Percentiles rank a stretch among this genome's conserved stretches.
These are phyloP conservation scores for Viola odorata DNA, from an alignment of 345 rosid genomes.

Conservation along the genomic window DNA sequence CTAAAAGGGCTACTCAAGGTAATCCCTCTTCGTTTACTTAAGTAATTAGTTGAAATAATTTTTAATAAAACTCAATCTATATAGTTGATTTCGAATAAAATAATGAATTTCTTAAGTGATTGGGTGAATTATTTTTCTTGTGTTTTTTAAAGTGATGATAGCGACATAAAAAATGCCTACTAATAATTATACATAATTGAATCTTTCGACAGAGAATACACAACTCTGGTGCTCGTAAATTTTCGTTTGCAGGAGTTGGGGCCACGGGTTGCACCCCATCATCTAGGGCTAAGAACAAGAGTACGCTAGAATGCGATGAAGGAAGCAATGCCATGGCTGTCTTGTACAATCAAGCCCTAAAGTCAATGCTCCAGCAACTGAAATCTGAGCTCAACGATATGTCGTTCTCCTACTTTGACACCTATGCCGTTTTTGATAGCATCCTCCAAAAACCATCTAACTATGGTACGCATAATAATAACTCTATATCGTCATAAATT, in stretches of 20 bases:
- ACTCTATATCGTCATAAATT: no score
- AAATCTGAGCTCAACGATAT: conserved; percentile 34
- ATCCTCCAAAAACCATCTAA: conserved; percentile 43
- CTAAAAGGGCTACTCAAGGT: conserved; percentile 64
- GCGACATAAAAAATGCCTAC: neutral
- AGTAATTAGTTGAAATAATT: neutral
- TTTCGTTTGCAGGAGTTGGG: conserved; percentile 42
- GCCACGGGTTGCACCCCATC: conserved; percentile 56
- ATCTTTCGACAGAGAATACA: conserved; percentile 34
- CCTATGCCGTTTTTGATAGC: conserved; percentile 31
- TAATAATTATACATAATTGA: neutral
- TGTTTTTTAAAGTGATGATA: neutral
- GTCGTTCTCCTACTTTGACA: conserved; percentile 50
- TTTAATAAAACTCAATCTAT: neutral
- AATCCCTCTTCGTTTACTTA: neutral
- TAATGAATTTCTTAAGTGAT: no score
- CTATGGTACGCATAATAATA: conserved; percentile 29
- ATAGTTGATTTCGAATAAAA: neutral
- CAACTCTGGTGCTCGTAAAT: conserved; percentile 43
- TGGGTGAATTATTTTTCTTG: neutral
- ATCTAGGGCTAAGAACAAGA: conserved; percentile 32
- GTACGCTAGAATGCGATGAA: conserved; percentile 40
- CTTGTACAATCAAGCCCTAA: conserved; percentile 41
- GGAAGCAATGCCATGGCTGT: conserved; percentile 33
- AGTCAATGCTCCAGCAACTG: conserved; percentile 34